Percentiles rank a stretch among this genome's conserved stretches.
Conservation (phyloP, 352 stramenopile genomes). For the Thalassiosira livingstoniorum region DNA sequence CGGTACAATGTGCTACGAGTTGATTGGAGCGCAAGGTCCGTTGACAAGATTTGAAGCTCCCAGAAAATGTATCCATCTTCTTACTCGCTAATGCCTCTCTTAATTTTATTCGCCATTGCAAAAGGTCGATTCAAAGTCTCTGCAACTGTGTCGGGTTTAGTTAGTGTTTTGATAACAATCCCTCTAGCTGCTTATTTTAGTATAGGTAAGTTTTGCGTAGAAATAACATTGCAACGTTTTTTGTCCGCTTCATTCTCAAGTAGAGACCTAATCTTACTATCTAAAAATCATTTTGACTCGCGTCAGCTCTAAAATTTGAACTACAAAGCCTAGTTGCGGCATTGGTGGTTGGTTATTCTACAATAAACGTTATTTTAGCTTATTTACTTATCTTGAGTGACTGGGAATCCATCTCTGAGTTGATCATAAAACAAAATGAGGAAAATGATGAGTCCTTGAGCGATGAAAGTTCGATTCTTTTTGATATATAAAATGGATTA, state of each 20-base stretch:
- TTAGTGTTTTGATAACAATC: not conserved
- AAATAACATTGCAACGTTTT: too few relatives aligned
- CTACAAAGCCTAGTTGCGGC: constrained; percentile 69
- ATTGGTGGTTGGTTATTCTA: constrained; percentile 61
- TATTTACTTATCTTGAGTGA: constrained; percentile 56
- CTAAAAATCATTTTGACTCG: too few relatives aligned
- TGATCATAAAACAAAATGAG: constrained; percentile 43
- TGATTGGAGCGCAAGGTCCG: constrained; percentile 44
- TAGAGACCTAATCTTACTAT: too few relatives aligned
- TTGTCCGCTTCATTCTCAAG: too few relatives aligned
- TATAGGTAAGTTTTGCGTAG: too few relatives aligned
- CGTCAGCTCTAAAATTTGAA: constrained; percentile 56
- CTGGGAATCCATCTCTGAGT: constrained; percentile 56
- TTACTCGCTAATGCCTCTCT: not conserved
- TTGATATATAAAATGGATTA: too few relatives aligned
- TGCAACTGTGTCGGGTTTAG: not conserved
- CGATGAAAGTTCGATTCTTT: too few relatives aligned
- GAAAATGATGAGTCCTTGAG: too few relatives aligned
- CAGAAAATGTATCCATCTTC: not conserved
- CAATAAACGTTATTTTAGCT: constrained; percentile 46
- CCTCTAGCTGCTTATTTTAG: constrained; percentile 2
- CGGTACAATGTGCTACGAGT: constrained; percentile 58
- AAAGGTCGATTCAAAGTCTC: not conserved
- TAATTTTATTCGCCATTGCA: not conserved
- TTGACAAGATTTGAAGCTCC: too few relatives aligned